Base-by-base conservation (phyloP, 2,329 filamentous ascomycete genomes). In the Monilinia fructigena region DNA sequence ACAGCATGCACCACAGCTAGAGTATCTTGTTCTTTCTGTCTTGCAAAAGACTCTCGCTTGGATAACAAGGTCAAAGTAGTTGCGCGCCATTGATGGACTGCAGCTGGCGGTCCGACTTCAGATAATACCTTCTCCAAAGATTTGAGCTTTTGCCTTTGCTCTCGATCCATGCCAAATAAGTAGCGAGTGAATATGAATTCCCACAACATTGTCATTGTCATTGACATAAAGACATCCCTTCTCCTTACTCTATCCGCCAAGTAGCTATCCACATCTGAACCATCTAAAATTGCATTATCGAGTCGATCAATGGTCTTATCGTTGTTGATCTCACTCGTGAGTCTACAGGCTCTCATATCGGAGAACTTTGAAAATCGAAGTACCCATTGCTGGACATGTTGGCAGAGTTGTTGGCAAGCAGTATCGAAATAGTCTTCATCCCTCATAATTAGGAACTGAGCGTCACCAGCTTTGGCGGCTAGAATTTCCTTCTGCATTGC, bases 181-280 rank as follows among this genome's bases (percentile, higher is more conserved):
- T 99, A 99, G 70, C 95, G 88, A 11, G 94, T 97, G 77, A 99
- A 99, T 76, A 99, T 89, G 75, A 96, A 97, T 78, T 99, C 95
- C 93, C 93, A 99, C 62, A 99, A 89, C 93, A 99, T 97, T 69
- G 91, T 95, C 93, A 98, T 98, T 66, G 94, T 92, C 78, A 99
- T 93, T 48, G 93, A 95, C 92, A 98, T 97, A 83, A 99, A 97
- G 67, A 98, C 89, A 77, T 98, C 94, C 68, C 94, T 88, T 68
- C 95, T 89, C 74, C 86, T 89, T 65, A 97, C 90, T 50, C 96
- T 91, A 77, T 99, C 94, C 71, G 86, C 85, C 59, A 99, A 88
- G 75, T 96, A 95, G 67, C 83, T 82, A 78, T 98, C 93, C 70
- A 97, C 93, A 76, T 98, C 93, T 55, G 92, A 92, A 69, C 94